Evolutionary conservation across 129 eudicot genomes (phyloP).

Genomic region (Deinandra increscens): DNA sequence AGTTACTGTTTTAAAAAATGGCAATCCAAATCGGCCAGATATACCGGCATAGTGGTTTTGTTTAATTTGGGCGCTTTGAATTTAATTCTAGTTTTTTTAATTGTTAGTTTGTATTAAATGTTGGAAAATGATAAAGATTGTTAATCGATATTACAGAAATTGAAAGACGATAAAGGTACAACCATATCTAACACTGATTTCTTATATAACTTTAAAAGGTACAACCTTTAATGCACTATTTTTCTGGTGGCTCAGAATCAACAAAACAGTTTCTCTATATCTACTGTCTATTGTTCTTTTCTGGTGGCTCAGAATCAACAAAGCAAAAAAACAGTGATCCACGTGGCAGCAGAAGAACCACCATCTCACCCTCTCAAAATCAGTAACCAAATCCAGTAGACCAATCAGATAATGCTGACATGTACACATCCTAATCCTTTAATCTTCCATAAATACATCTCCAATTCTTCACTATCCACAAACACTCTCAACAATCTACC

Average conservation of each 20-base stretch:
- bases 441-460: slow-evolving; percentile 31
- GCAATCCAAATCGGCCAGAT: too few species aligned
- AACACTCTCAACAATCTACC: slow-evolving; percentile 3
- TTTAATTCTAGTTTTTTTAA: too few species aligned
- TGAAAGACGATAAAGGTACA: too few species aligned
- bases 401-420: slow-evolving; percentile 54
- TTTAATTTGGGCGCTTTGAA: too few species aligned
- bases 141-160: too few species aligned
- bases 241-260: too few species aligned
- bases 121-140: too few species aligned
- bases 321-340: slow-evolving; percentile 28
- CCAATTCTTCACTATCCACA: slow-evolving; percentile 1
- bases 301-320: slow-evolving; percentile 25
- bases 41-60: too few species aligned
- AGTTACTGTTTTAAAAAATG: too few species aligned
- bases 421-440: slow-evolving; percentile 46
- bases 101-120: too few species aligned
- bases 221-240: not conserved
- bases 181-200: too few species aligned
- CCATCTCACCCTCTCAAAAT: slow-evolving; percentile 35
- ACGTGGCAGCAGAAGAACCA: slow-evolving; percentile 49
- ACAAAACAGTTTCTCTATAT: not conserved
- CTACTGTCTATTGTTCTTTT: not conserved
- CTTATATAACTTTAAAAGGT: too few species aligned
- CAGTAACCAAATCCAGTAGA: slow-evolving; percentile 30